phyloP scores from a whole-genome alignment of 2,329 filamentous ascomycete species.

The Penicillium corylophilum region DNA sequence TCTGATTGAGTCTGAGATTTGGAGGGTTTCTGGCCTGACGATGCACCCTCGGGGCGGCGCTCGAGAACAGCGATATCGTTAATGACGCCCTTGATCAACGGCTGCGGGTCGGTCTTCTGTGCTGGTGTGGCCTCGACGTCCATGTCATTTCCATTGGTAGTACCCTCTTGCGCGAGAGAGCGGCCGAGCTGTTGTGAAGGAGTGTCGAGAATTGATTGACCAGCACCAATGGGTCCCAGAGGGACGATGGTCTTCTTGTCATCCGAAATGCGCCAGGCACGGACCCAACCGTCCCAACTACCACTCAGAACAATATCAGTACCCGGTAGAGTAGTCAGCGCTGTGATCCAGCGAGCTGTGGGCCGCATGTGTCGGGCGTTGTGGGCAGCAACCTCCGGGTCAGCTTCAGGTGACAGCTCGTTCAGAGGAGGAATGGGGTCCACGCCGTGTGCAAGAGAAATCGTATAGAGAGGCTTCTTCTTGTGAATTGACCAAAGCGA shows the following conservation, averaged over 20 bases:
- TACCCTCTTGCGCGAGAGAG: constrained; percentile 30
- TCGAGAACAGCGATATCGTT: constrained; percentile 90
- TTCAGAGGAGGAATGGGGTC: constrained; percentile 68
- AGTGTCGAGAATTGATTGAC: constrained; percentile 21
- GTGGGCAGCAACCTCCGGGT: constrained; percentile 52
- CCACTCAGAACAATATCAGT: constrained; percentile 87
- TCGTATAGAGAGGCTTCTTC: constrained; percentile 86
- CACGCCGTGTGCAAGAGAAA: constrained; percentile 79
- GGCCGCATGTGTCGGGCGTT: constrained; percentile 51
- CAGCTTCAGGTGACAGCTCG: constrained; percentile 72
- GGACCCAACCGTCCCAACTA: constrained; percentile 88
- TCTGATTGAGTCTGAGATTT: constrained; percentile 42
- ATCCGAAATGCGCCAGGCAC: constrained; percentile 79
- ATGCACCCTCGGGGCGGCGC: constrained; percentile 54
- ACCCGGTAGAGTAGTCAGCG: constrained; percentile 80
- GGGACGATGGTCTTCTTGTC: constrained; percentile 78
- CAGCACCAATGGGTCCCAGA: constrained; percentile 63
- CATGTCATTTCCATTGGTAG: constrained; percentile 30
- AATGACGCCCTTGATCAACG: constrained; percentile 69
- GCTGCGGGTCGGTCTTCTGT: constrained; percentile 25
- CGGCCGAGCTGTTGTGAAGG: constrained; percentile 37
- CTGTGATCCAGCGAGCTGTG: constrained; percentile 84
- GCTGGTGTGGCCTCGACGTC: constrained; percentile 20
- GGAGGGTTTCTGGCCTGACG: constrained; percentile 20
- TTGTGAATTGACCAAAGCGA: constrained; percentile 86